Evolutionary conservation across 139 green algal genomes (phyloP).

Genomic region (Marvania coccoides): DNA sequence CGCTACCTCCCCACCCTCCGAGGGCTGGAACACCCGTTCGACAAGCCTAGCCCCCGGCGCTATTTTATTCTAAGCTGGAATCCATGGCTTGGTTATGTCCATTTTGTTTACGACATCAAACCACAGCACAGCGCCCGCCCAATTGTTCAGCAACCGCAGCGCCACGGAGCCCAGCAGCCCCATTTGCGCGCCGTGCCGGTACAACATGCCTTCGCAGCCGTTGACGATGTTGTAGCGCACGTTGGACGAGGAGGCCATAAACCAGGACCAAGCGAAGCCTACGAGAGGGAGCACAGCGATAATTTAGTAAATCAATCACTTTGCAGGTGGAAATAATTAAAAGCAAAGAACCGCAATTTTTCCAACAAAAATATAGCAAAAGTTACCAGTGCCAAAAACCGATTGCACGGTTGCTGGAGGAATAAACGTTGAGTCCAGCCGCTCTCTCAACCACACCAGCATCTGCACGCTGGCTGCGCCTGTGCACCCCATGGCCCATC

Average conservation of each 20-base stretch:
- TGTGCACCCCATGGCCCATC: slow-evolving; percentile 7
- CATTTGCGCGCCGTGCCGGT: neutral
- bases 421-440: slow-evolving; percentile 1
- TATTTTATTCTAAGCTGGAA: too few relatives aligned
- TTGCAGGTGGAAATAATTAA: too few relatives aligned
- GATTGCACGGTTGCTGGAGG: slow-evolving; percentile 14
- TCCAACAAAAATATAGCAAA: too few relatives aligned
- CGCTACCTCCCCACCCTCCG: too few relatives aligned
- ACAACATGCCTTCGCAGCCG: slow-evolving; percentile 3
- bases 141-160: slow-evolving; percentile 23
- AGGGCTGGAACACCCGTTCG: too few relatives aligned
- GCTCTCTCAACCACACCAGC: slow-evolving; percentile 2
- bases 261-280: slow-evolving; percentile 8
- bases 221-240: slow-evolving; percentile 23
- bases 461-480: slow-evolving; percentile 2
- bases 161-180: neutral
- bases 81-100: slow-evolving; percentile 5
- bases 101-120: neutral
- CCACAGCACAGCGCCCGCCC: slow-evolving; percentile 13
- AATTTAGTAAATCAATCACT: too few relatives aligned
- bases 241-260: slow-evolving; percentile 19
- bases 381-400: slow-evolving; percentile 10
- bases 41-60: too few relatives aligned
- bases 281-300: too few relatives aligned
- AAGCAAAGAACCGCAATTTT: too few relatives aligned